Percentiles rank a stretch among this genome's conserved stretches.
These are phyloP conservation scores for Catenaria anguillulae DNA, from an alignment of 371 early-diverging fungal genomes.

Conservation along the genomic window DNA sequence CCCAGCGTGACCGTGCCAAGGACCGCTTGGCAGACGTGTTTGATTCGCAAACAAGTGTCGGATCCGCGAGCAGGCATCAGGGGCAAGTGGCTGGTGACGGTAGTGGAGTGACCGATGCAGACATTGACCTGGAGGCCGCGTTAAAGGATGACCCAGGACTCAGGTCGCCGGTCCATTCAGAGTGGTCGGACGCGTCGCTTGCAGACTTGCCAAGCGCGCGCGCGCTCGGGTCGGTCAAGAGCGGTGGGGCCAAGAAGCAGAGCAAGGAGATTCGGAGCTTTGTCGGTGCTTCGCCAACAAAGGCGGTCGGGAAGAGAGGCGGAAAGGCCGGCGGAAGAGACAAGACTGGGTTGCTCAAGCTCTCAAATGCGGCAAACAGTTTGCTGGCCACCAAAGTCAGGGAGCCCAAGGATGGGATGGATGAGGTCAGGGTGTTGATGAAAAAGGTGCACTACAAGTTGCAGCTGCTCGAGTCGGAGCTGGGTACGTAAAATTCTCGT, in stretches of 20 bases:
- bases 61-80: neutral
- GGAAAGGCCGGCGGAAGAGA: no score
- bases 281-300: no score
- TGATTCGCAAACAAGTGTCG: neutral
- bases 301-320: no score
- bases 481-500: neutral
- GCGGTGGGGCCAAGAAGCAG: no score
- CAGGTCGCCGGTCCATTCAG: neutral
- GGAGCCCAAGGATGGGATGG: neutral
- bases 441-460: conserved; percentile 4
- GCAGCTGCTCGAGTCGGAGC: neutral
- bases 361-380: no score
- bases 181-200: neutral
- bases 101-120: neutral
- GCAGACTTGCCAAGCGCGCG: neutral
- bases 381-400: no score
- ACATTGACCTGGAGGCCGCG: neutral
- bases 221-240: neutral
- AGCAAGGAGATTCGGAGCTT: neutral
- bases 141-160: neutral
- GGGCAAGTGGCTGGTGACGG: no score
- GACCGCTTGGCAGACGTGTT: neutral
- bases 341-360: no score
- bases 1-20: neutral
- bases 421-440: neutral